phyloP scores from a whole-genome alignment of 768 basidiomycete genomes.

The Gymnopilus dilepis region DNA sequence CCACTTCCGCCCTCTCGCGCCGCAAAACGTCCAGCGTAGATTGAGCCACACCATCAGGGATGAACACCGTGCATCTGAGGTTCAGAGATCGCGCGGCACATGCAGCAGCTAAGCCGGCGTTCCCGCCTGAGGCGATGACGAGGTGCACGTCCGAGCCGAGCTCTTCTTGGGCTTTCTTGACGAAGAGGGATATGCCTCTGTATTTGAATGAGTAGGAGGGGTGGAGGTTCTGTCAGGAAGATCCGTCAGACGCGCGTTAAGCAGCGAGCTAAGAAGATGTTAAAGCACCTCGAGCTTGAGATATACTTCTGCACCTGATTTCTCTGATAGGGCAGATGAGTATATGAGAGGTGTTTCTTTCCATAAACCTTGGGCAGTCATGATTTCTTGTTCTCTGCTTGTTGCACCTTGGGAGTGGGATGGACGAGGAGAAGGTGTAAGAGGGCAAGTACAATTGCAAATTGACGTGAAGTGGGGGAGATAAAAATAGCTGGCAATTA shows the following conservation, averaged over 20 bases:
- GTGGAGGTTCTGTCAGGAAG: slow-evolving; percentile 62
- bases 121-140: slow-evolving; percentile 79
- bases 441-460: not conserved
- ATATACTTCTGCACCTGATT: slow-evolving; percentile 57
- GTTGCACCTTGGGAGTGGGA: not conserved
- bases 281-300: slow-evolving; percentile 73
- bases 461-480: not conserved
- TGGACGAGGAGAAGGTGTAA: not conserved
- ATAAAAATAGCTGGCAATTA: not conserved
- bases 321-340: slow-evolving; percentile 61
- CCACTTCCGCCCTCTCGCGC: slow-evolving; percentile 59
- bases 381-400: not conserved
- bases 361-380: slow-evolving; percentile 45
- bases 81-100: slow-evolving; percentile 59
- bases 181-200: slow-evolving; percentile 70
- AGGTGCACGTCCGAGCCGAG: slow-evolving; percentile 63
- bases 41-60: slow-evolving; percentile 58
- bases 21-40: slow-evolving; percentile 55
- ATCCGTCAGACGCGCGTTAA: not conserved
- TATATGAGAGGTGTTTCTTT: slow-evolving; percentile 68
- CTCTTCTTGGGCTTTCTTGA: slow-evolving; percentile 51
- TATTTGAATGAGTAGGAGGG: slow-evolving; percentile 80
- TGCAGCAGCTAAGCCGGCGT: slow-evolving; percentile 78
- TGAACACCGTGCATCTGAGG: slow-evolving; percentile 68
- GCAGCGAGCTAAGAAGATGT: not conserved